Percentiles rank a stretch among this genome's conserved stretches.
Conservation (phyloP, 169 alveolate genomes). For the Theileria equi region DNA sequence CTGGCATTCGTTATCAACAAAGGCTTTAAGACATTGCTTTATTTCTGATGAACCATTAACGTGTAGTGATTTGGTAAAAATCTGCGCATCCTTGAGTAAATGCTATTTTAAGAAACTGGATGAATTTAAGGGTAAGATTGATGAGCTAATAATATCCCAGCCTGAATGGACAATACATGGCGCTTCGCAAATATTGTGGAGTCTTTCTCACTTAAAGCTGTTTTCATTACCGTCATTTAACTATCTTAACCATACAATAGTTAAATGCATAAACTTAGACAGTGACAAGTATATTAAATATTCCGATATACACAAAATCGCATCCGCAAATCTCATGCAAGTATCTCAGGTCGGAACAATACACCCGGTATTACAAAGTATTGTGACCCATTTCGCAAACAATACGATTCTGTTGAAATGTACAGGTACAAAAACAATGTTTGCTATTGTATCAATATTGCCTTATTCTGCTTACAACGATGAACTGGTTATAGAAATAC, state of each 20-base stretch:
- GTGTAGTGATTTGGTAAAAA: slow-evolving; percentile 31
- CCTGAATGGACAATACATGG: slow-evolving; percentile 18
- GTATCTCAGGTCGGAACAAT: slow-evolving; percentile 36
- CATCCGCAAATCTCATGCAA: slow-evolving; percentile 27
- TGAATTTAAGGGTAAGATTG: slow-evolving; percentile 32
- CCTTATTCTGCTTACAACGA: slow-evolving; percentile 24
- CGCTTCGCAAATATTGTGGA: slow-evolving; percentile 52
- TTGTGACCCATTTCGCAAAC: not conserved
- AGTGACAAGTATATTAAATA: not conserved
- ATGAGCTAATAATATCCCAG: slow-evolving; percentile 28
- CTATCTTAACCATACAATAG: slow-evolving; percentile 31
- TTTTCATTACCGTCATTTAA: slow-evolving; percentile 36
- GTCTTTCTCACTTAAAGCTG: slow-evolving; percentile 37
- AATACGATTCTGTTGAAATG: slow-evolving; percentile 6
- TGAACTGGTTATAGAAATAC: not conserved
- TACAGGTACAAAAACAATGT: slow-evolving; percentile 42
- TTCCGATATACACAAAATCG: slow-evolving; percentile 41
- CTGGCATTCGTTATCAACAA: slow-evolving; percentile 33
- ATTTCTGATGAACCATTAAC: slow-evolving; percentile 18
- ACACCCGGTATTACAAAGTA: not conserved
- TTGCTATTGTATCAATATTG: slow-evolving; percentile 25
- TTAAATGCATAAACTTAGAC: not conserved
- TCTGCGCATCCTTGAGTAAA: slow-evolving; percentile 49
- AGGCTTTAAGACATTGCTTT: slow-evolving; percentile 40
- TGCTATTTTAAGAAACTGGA: slow-evolving; percentile 37